Conservation (phyloP, 768 basidiomycete genomes). For the Mycena floridula region DNA sequence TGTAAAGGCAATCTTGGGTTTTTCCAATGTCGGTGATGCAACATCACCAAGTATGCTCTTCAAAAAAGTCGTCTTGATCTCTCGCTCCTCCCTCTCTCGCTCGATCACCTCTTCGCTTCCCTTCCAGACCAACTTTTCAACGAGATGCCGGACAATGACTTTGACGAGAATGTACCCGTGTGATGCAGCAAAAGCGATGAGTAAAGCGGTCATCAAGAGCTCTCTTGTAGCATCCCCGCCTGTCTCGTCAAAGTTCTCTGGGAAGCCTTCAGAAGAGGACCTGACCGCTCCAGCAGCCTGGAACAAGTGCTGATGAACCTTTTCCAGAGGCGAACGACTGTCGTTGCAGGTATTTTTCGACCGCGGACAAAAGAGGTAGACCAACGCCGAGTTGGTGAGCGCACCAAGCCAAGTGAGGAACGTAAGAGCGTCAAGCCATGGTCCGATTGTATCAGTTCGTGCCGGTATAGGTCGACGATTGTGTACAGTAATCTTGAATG, state of each 20-base stretch:
- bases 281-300: conserved; percentile 13
- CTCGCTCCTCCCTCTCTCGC: conserved; percentile 49
- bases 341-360: background rate
- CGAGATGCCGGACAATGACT: conserved; percentile 53
- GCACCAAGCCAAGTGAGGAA: conserved; percentile 89
- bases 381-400: conserved; percentile 82
- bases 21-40: conserved; percentile 5
- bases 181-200: conserved; percentile 77
- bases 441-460: conserved; percentile 89
- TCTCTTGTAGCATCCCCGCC: conserved; percentile 35
- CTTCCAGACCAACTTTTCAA: conserved; percentile 75
- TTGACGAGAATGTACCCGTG: conserved; percentile 79
- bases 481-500: conserved; percentile 90
- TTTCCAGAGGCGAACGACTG: conserved; percentile 13
- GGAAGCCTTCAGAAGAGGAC: background rate
- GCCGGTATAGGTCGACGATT: conserved; percentile 76
- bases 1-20: conserved; percentile 10
- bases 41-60: conserved; percentile 17
- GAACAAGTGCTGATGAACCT: conserved; percentile 23
- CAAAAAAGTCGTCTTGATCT: conserved; percentile 34
- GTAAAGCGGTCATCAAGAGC: conserved; percentile 54
- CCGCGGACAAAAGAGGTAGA: conserved; percentile 77
- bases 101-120: conserved; percentile 61
- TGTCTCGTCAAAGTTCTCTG: background rate
- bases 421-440: conserved; percentile 86